Base-by-base conservation (phyloP, 805 yeast genomes). In the Barnettozyma botsteinii region DNA sequence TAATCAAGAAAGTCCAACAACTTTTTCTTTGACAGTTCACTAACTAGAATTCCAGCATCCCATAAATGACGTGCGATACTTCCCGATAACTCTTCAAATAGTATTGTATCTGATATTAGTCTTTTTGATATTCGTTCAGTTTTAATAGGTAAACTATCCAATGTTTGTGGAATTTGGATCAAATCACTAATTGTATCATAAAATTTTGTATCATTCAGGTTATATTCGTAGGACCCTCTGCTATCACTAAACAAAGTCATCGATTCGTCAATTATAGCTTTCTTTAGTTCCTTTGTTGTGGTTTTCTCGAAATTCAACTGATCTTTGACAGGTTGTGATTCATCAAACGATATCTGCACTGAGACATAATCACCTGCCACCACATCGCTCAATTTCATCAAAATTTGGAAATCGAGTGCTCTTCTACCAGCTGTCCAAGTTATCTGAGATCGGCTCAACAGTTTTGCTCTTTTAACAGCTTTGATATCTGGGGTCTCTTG, bases 41-140 rank as follows among this genome's bases (percentile, higher is more conserved):
- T 49, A 8, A 56, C 35, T 11, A 51, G 23, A 5, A 62, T 48
- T 2, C 67, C 69, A 7, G 65, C 67, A 43, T 66, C 70, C 73
- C 73, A 68, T 17, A 68, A 42, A 42, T 68, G 72, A 27, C 68
- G 51, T 13, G 71, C 72, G 22, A 68, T 62, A 37, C 59, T 62
- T 28, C 66, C 60, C 2, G 69, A 66, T 0, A 62, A 45, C 33
- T 68, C 70, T 40, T 68, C 72, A 23, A 43, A 45, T 22, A 66
- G 26, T 5, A 34, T 14, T 1, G 43, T 33, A 15, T 35, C 40
- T 4, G 36, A 32, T 0, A 50, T 32, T 7, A 31, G 6, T 31
- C 60, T 42, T 27, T 50, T 38, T 2, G 55, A 40, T 2, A 37
- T 35, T 26, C 54, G 43, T 1, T 48, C 51, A 3, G 56, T 44